phyloP scores from a whole-genome alignment of 305 asterid species.

The Fraxinus latifolia region DNA sequence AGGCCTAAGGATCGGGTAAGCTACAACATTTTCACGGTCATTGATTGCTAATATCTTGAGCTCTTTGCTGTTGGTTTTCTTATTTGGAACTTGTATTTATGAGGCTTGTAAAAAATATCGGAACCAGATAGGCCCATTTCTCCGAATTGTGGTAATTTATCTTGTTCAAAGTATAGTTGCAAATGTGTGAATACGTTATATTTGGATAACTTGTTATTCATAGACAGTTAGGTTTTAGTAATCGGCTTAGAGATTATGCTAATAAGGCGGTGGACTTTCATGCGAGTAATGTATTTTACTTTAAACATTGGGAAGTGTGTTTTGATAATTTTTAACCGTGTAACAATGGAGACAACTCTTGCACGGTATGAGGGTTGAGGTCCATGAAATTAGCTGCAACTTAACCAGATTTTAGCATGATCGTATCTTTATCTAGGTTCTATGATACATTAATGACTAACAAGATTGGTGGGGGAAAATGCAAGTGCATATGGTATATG shows the following conservation, averaged over 20 bases:
- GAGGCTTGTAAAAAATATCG: neutral
- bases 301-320: neutral
- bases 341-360: neutral
- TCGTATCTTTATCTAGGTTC: neutral
- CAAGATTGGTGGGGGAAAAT: neutral
- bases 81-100: neutral
- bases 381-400: neutral
- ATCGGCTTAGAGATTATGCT: neutral
- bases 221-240: neutral
- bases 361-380: neutral
- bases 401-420: neutral
- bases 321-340: neutral
- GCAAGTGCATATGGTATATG: neutral
- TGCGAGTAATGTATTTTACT: neutral
- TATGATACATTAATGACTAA: neutral
- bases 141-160: neutral
- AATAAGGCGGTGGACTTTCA: neutral
- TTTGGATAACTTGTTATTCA: neutral
- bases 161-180: neutral
- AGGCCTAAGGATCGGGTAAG: constrained; percentile 88
- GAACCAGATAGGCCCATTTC: neutral
- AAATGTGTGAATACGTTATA: neutral
- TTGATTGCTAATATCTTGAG: neutral
- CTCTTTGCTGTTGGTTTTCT: neutral
- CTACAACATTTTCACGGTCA: constrained; percentile 7